Evolutionary conservation across 2,329 filamentous ascomycete species (phyloP).

Genomic region (Immersiporthe knoxdaviesiana): DNA sequence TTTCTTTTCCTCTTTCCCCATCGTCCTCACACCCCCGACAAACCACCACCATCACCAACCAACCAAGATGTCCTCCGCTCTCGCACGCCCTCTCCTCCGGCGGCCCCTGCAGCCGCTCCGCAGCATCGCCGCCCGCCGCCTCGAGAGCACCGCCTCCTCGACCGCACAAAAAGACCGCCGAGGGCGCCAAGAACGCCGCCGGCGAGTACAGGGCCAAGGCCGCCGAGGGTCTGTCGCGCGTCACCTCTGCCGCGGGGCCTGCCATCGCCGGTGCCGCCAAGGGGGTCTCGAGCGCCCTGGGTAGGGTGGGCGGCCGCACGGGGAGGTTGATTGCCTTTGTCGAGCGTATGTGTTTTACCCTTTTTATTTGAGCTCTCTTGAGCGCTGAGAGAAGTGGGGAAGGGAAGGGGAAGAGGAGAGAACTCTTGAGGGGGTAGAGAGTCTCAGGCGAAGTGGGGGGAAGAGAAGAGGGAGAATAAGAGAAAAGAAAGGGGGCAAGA

Average conservation of each 20-base stretch:
- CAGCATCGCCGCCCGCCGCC: constrained; percentile 54
- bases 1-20: background rate
- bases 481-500: background rate
- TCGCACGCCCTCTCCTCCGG: constrained; percentile 30
- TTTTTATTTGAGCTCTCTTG: background rate
- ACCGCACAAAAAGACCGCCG: constrained; percentile 46
- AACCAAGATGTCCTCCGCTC: constrained; percentile 26
- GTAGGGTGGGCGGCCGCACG: constrained; percentile 81
- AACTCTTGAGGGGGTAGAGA: no score
- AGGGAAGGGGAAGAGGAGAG: no score
- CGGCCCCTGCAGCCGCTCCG: constrained; percentile 21
- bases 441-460: background rate
- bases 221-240: constrained; percentile 79
- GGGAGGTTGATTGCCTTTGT: constrained; percentile 77
- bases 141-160: constrained; percentile 62
- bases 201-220: constrained; percentile 64
- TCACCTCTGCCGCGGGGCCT: constrained; percentile 78
- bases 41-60: background rate
- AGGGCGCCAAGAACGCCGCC: constrained; percentile 46
- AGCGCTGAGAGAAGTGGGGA: background rate
- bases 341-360: constrained; percentile 71
- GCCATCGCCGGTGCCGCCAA: constrained; percentile 74
- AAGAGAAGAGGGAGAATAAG: background rate
- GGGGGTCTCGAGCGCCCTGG: constrained; percentile 66
- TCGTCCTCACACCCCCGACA: background rate